A percentile compares a stretch with the other conserved stretches of the same genome.
Conservation (phyloP, 2,329 filamentous ascomycete species). For the Fusarium globosum region DNA sequence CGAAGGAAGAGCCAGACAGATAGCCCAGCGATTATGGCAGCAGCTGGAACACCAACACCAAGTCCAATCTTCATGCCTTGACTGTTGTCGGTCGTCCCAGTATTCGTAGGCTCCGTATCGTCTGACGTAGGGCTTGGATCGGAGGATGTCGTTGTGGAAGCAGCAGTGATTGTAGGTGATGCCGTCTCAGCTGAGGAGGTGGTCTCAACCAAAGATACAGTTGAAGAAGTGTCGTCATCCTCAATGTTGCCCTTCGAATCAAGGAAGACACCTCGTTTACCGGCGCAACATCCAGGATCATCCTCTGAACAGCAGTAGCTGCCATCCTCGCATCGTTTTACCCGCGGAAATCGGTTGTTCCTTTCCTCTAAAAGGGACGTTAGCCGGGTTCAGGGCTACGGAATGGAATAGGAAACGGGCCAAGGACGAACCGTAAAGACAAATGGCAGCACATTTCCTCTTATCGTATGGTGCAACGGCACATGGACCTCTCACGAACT, state of each 20-base stretch:
- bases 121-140: not conserved
- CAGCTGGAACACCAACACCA: conserved; percentile 18
- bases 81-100: not conserved
- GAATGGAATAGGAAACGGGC: not conserved
- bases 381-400: not conserved
- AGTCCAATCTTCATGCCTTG: conserved; percentile 22
- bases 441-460: conserved; percentile 25
- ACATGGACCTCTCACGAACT: conserved; percentile 33
- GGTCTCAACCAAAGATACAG: not conserved
- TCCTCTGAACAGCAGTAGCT: conserved; percentile 34
- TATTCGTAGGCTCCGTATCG: not conserved
- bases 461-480: conserved; percentile 24
- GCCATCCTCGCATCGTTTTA: conserved; percentile 27
- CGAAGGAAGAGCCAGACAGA: conserved; percentile 7
- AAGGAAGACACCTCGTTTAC: conserved; percentile 24
- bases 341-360: conserved; percentile 24
- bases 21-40: not conserved
- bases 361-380: conserved; percentile 3
- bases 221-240: not conserved
- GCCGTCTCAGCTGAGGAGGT: not conserved
- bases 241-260: conserved; percentile 3
- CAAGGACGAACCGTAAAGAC: conserved; percentile 16
- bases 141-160: not conserved
- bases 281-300: conserved; percentile 27
- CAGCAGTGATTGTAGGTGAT: not conserved